Conservation (phyloP, 768 basidiomycete species). For the Piloderma croceum region DNA sequence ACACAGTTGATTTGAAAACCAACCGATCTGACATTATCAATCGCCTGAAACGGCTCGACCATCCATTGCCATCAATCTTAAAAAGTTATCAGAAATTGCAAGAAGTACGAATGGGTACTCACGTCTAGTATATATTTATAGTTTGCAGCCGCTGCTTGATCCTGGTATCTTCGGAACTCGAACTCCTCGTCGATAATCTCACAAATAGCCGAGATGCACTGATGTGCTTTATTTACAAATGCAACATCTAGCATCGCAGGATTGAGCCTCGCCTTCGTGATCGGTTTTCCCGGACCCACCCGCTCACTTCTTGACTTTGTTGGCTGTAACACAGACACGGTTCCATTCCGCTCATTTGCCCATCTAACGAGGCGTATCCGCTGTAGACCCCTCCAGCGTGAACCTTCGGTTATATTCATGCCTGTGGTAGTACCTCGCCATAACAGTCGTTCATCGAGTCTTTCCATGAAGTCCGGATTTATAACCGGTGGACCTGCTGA, state of each 20-base stretch:
- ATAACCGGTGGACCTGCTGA: slow-evolving; percentile 38
- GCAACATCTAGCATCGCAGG: slow-evolving; percentile 58
- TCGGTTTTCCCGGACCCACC: slow-evolving; percentile 29
- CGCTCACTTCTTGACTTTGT: slow-evolving; percentile 19
- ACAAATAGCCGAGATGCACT: slow-evolving; percentile 42
- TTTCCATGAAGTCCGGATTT: slow-evolving; percentile 62
- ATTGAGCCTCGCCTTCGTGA: slow-evolving; percentile 39
- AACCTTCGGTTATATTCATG: slow-evolving; percentile 34
- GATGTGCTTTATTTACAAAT: slow-evolving; percentile 38
- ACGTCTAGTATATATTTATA: slow-evolving; percentile 62
- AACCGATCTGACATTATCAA: slow-evolving; percentile 57
- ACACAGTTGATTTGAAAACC: slow-evolving; percentile 66
- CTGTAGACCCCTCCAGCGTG: slow-evolving; percentile 48
- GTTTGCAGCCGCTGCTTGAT: slow-evolving; percentile 40
- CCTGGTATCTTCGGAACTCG: slow-evolving; percentile 44
- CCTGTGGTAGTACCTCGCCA: slow-evolving; percentile 80
- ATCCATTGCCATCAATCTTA: slow-evolving; percentile 60
- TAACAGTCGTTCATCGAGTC: slow-evolving; percentile 51
- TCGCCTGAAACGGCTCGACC: slow-evolving; percentile 64
- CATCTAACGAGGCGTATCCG: slow-evolving; percentile 41
- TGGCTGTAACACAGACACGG: slow-evolving; percentile 33
- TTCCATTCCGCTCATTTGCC: slow-evolving; percentile 37
- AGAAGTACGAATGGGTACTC: slow-evolving; percentile 17
- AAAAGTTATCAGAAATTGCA: background rate
- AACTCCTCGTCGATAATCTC: slow-evolving; percentile 39